Percentiles rank a stretch among this genome's conserved stretches.
Conservation (phyloP, 805 yeast species). For the Wickerhamiella shivajii region DNA sequence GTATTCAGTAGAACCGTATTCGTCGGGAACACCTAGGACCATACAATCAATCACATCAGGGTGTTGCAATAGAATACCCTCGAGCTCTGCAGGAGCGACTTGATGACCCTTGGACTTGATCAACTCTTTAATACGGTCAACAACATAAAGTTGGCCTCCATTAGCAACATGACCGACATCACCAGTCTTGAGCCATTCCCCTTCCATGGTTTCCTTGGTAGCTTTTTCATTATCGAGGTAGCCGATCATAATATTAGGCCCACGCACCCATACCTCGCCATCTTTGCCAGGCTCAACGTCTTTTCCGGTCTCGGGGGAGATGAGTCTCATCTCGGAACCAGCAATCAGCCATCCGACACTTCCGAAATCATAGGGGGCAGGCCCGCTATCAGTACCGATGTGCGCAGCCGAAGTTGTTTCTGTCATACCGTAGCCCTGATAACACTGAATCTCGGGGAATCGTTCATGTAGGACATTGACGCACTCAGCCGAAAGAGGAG, state of each 20-base stretch:
- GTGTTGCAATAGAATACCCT: slow-evolving; percentile 64
- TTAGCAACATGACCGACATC: slow-evolving; percentile 33
- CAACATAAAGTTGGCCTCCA: slow-evolving; percentile 30
- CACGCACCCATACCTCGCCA: slow-evolving; percentile 45
- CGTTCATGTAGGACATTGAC: slow-evolving; percentile 9
- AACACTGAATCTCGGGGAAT: slow-evolving; percentile 10
- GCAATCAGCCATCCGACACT: slow-evolving; percentile 33
- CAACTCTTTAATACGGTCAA: slow-evolving; percentile 53
- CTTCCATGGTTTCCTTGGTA: slow-evolving; percentile 31
- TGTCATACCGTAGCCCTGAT: slow-evolving; percentile 35
- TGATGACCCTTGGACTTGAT: slow-evolving; percentile 68
- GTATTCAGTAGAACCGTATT: slow-evolving; percentile 69
- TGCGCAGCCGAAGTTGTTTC: slow-evolving; percentile 46
- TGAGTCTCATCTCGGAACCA: slow-evolving; percentile 37
- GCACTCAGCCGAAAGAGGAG: slow-evolving; percentile 27
- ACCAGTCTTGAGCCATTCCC: slow-evolving; percentile 47
- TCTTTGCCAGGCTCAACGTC: slow-evolving; percentile 36
- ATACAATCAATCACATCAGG: slow-evolving; percentile 75
- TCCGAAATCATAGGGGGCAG: slow-evolving; percentile 30
- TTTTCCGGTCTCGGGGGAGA: slow-evolving; percentile 25
- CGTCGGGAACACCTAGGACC: slow-evolving; percentile 57
- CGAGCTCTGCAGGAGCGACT: slow-evolving; percentile 89
- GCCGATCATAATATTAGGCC: slow-evolving; percentile 39
- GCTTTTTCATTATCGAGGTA: slow-evolving; percentile 38
- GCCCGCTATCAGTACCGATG: slow-evolving; percentile 24